Evolutionary conservation across 306 rosid genomes (phyloP).

Genomic region (Argentina anserina): DNA sequence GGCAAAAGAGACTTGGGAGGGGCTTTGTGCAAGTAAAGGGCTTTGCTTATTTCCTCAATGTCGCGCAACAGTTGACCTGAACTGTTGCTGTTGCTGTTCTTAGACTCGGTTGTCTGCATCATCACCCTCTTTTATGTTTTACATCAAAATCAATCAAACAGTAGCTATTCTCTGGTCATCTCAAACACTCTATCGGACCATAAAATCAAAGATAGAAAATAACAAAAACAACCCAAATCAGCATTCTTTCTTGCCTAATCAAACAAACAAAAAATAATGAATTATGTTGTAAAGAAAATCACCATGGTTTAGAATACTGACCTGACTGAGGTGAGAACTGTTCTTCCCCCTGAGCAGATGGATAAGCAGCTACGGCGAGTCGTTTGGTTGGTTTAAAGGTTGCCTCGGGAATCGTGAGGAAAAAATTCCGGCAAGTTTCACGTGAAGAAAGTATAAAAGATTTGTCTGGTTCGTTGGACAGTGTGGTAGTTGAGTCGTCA

Average conservation of each 20-base stretch:
- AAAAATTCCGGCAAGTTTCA: neutral
- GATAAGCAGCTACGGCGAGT: neutral
- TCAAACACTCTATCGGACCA: slow-evolving; percentile 1
- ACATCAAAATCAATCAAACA: slow-evolving; percentile 15
- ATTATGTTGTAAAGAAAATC: too few species aligned
- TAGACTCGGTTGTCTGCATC: slow-evolving; percentile 38
- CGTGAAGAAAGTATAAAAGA: neutral
- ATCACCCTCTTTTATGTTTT: slow-evolving; percentile 20
- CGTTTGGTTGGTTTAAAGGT: neutral
- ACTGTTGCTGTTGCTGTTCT: slow-evolving; percentile 13
- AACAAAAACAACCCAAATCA: neutral
- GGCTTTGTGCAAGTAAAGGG: slow-evolving; percentile 51
- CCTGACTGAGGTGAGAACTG: neutral
- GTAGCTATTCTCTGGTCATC: neutral
- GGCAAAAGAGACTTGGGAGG: slow-evolving; percentile 34
- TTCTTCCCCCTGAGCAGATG: neutral
- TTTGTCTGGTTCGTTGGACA: slow-evolving; percentile 15
- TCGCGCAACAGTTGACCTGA: slow-evolving; percentile 49
- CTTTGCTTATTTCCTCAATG: slow-evolving; percentile 74
- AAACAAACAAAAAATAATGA: too few species aligned
- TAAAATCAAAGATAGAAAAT: neutral
- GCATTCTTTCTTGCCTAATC: too few species aligned
- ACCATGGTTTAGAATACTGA: neutral
- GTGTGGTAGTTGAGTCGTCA: slow-evolving; percentile 5
- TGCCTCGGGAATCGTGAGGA: slow-evolving; percentile 15